phyloP scores from a whole-genome alignment of 352 stramenopile species.

The Blastocystis sp. region DNA sequence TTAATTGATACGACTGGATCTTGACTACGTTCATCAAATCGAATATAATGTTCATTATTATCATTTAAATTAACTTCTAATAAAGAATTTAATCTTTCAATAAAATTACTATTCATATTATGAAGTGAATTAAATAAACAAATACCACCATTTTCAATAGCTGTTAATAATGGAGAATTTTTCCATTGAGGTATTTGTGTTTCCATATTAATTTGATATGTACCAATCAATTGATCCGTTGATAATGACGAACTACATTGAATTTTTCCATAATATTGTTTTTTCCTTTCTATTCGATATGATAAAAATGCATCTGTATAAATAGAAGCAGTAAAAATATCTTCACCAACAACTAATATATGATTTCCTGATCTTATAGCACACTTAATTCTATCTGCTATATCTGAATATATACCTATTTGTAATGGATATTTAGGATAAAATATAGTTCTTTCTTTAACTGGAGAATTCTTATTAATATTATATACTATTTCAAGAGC shows the following conservation, averaged over 20 bases:
- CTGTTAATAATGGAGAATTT: not conserved
- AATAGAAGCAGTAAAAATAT: too few relatives aligned
- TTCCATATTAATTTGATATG: not conserved
- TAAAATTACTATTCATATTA: not conserved
- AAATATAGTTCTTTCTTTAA: too few relatives aligned
- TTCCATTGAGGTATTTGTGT: not conserved
- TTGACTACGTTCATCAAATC: constrained; percentile 4
- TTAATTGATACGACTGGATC: not conserved
- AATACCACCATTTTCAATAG: not conserved
- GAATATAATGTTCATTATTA: not conserved
- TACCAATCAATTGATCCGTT: constrained; percentile 12
- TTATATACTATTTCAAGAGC: too few relatives aligned
- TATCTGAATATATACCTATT: too few relatives aligned
- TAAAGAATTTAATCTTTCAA: constrained; percentile 10
- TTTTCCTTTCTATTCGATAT: too few relatives aligned
- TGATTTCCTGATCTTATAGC: too few relatives aligned
- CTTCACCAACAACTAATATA: too few relatives aligned
- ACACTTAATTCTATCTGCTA: too few relatives aligned
- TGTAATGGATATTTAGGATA: too few relatives aligned
- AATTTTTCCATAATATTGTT: not conserved
- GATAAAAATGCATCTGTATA: too few relatives aligned
- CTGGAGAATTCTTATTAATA: too few relatives aligned
- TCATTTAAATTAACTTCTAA: not conserved
- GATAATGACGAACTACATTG: constrained; percentile 9
- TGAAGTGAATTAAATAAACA: constrained; percentile 21